Percentiles rank a stretch among this genome's conserved stretches.
phyloP scores from a whole-genome alignment of 805 yeast species.

The Wickerhamiella dianesei region DNA sequence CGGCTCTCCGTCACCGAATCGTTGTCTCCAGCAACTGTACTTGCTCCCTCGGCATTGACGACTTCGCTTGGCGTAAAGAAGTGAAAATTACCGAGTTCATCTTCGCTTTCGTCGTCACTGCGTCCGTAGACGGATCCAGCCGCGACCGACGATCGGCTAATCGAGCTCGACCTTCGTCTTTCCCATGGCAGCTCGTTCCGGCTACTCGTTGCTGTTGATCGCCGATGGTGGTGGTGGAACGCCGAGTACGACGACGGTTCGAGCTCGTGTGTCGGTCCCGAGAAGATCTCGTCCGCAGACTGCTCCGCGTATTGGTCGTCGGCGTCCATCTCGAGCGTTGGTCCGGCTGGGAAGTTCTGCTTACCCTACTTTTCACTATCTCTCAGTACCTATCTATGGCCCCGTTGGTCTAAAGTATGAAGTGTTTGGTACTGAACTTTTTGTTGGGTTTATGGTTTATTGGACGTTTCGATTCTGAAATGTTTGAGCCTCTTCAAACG shows the following conservation, averaged over 20 bases:
- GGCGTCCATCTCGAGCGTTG: constrained; percentile 7
- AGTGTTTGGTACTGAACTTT: too few relatives aligned
- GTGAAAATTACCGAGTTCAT: constrained; percentile 32
- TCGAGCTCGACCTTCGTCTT: not conserved
- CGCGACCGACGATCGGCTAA: not conserved
- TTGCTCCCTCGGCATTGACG: constrained; percentile 68
- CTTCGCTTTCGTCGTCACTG: constrained; percentile 2
- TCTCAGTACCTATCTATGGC: too few relatives aligned
- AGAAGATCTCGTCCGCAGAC: constrained; percentile 41
- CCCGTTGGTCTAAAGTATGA: too few relatives aligned
- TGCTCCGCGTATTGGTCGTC: constrained; percentile 22
- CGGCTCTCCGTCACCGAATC: constrained; percentile 16
- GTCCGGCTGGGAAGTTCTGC: too few relatives aligned
- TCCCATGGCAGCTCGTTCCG: constrained; percentile 2
- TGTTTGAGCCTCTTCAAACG: too few relatives aligned
- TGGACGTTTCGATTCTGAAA: too few relatives aligned
- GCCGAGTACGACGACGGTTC: constrained; percentile 59
- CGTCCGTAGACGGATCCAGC: not conserved
- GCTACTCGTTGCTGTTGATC: constrained; percentile 5
- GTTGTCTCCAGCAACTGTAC: constrained; percentile 47
- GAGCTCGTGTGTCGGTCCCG: constrained; percentile 59
- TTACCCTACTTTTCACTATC: too few relatives aligned
- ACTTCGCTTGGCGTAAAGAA: constrained; percentile 78
- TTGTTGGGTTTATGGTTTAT: too few relatives aligned
- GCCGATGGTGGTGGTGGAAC: constrained; percentile 35